phyloP scores from a whole-genome alignment of 495 filamentous ascomycete species.

The Usnea hakonensis region DNA sequence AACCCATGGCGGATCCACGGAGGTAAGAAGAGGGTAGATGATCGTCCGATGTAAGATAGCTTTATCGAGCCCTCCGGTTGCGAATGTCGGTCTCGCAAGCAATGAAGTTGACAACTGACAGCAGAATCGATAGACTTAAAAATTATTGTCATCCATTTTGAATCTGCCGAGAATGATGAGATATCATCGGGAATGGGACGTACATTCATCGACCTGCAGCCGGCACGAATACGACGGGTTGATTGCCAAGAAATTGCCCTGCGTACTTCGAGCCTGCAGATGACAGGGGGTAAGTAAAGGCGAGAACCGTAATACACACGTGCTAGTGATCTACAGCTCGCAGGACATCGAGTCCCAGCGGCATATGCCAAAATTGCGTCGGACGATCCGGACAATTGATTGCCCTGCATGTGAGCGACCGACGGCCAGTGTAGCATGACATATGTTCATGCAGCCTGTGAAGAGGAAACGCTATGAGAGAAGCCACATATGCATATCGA shows the following conservation, averaged over 20 bases:
- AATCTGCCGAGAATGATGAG: not conserved
- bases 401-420: no score
- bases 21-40: not conserved
- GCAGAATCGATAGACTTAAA: not conserved
- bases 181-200: not conserved
- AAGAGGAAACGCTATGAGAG: no score
- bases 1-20: not conserved
- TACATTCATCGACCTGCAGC: not conserved
- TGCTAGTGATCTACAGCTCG: no score
- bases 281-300: not conserved
- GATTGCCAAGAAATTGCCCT: not conserved
- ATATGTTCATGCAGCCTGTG: no score
- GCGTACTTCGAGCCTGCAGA: not conserved
- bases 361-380: no score
- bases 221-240: not conserved
- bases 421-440: no score
- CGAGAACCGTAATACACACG: no score
- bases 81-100: not conserved
- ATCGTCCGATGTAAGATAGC: not conserved
- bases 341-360: no score
- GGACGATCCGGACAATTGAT: no score
- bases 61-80: not conserved
- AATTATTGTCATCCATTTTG: not conserved
- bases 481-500: no score
- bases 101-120: not conserved